Conservation (phyloP, 345 rosid species). For the Salix viminalis region DNA sequence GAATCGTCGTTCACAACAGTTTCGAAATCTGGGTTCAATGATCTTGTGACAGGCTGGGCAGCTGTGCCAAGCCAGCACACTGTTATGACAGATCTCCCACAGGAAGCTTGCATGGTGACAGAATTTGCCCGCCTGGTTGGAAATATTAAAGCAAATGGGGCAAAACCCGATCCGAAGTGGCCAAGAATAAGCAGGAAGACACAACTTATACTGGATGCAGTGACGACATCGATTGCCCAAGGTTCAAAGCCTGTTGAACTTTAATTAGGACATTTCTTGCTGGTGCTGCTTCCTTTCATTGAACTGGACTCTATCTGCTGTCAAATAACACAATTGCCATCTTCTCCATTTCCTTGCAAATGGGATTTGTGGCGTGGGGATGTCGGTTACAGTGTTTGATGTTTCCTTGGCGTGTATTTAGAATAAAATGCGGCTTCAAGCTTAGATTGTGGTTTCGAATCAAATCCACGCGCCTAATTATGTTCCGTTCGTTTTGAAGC, state of each 20-base stretch:
- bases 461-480: no score
- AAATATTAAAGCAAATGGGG: slow-evolving; percentile 44
- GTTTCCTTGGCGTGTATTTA: no score
- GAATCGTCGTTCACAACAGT: slow-evolving; percentile 44
- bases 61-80: slow-evolving; percentile 39
- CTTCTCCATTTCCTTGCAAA: no score
- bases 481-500: neutral
- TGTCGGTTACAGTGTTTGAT: no score
- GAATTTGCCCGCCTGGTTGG: slow-evolving; percentile 65
- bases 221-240: slow-evolving; percentile 51
- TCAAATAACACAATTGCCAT: no score
- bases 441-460: no score
- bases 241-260: slow-evolving; percentile 48
- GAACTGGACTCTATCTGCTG: no score
- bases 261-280: neutral
- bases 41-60: slow-evolving; percentile 45
- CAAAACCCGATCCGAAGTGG: slow-evolving; percentile 66
- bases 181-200: slow-evolving; percentile 60
- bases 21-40: slow-evolving; percentile 46
- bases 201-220: slow-evolving; percentile 65
- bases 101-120: slow-evolving; percentile 73
- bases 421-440: no score
- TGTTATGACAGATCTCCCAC: slow-evolving; percentile 49
- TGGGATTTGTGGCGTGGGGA: no score
- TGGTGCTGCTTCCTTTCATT: neutral